Conservation (phyloP, 2,329 filamentous ascomycete genomes). For the Akanthomyces lecanii region DNA sequence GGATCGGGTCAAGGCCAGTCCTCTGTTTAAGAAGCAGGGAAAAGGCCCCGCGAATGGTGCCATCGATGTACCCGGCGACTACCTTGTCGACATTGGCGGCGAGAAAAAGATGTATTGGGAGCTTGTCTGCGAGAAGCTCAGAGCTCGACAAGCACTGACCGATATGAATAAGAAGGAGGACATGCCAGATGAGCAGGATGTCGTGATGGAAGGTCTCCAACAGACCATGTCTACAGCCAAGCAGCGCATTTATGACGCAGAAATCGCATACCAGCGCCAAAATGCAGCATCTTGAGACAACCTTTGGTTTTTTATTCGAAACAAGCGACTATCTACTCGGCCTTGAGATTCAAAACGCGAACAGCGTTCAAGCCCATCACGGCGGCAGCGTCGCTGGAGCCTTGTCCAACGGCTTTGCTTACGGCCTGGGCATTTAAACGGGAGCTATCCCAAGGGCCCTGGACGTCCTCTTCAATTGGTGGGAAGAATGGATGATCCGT, state of each 20-base stretch:
- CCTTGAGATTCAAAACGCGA: slow-evolving; percentile 40
- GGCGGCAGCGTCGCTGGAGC: slow-evolving; percentile 42
- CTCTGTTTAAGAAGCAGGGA: slow-evolving; percentile 20
- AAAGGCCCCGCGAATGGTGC: slow-evolving; percentile 31
- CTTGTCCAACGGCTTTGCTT: slow-evolving; percentile 44
- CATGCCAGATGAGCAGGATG: slow-evolving; percentile 20
- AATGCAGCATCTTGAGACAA: slow-evolving; percentile 19
- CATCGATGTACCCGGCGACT: slow-evolving; percentile 35
- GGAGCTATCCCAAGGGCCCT: slow-evolving; percentile 67
- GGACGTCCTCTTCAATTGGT: slow-evolving; percentile 59
- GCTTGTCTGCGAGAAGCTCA: slow-evolving; percentile 38
- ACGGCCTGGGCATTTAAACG: slow-evolving; percentile 50
- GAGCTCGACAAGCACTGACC: slow-evolving; percentile 35
- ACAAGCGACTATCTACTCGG: slow-evolving; percentile 17
- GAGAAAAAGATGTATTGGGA: slow-evolving; percentile 37
- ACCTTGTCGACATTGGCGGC: slow-evolving; percentile 27
- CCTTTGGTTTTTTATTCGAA: slow-evolving; percentile 11
- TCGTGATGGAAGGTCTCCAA: slow-evolving; percentile 26
- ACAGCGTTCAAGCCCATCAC: slow-evolving; percentile 59
- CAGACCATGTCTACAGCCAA: slow-evolving; percentile 29
- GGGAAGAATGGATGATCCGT: slow-evolving; percentile 85
- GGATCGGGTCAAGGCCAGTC: slow-evolving; percentile 29
- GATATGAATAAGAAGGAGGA: slow-evolving; percentile 28
- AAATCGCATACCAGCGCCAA: slow-evolving; percentile 33
- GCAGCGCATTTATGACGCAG: slow-evolving; percentile 34